phyloP scores from a whole-genome alignment of 2,329 filamentous ascomycete species.

The Apiospora kogelbergensis region DNA sequence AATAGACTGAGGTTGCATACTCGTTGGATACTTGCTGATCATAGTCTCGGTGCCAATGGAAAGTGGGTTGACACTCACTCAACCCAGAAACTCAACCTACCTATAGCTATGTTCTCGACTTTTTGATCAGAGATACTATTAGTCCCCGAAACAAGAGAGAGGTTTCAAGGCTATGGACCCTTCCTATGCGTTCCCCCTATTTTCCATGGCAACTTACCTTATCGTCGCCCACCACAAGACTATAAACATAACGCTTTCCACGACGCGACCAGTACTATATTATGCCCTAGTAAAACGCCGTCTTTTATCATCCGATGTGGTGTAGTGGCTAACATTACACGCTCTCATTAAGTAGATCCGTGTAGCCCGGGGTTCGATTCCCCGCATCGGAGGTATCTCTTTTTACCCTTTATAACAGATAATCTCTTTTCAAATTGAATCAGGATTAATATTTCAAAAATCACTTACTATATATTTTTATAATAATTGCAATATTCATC shows the following conservation, averaged over 20 bases:
- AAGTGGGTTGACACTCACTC: neutral
- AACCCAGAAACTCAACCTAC: no score
- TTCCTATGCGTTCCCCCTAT: neutral
- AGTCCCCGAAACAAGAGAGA: no score
- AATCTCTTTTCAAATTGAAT: no score
- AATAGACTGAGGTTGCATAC: no score
- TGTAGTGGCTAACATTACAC: constrained; percentile 37
- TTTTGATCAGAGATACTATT: no score
- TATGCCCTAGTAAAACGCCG: neutral
- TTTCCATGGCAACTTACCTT: neutral
- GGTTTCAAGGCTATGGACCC: no score
- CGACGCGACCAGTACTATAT: neutral
- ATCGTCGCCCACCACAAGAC: neutral
- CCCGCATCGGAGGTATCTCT: constrained; percentile 25
- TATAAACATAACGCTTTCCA: neutral
- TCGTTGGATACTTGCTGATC: no score
- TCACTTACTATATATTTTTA: no score
- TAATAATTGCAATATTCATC: no score
- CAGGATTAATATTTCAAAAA: no score
- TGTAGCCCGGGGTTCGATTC: constrained; percentile 31
- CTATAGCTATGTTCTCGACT: neutral
- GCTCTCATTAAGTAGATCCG: constrained; percentile 30
- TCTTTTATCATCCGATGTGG: constrained; percentile 30
- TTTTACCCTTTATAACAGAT: neutral
- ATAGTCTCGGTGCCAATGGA: no score